phyloP scores from a whole-genome alignment of 768 basidiomycete genomes.

The Boletus reticulatus region DNA sequence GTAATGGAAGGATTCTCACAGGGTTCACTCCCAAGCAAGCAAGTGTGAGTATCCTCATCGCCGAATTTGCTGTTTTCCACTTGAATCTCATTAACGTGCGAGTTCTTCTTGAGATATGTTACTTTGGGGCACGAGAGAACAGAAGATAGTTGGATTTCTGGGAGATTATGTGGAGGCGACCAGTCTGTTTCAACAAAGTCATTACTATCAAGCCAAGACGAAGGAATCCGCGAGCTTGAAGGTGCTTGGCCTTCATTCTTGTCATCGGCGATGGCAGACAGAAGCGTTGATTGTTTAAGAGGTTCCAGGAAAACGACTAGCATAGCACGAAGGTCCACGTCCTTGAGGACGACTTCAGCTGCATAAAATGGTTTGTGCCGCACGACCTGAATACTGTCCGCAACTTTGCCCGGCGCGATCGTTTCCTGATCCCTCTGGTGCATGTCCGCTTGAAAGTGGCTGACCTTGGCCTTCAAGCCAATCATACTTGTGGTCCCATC shows the following conservation, averaged over 20 bases:
- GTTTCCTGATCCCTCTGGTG: slow-evolving; percentile 90
- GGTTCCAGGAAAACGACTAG: slow-evolving; percentile 77
- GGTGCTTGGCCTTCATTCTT: slow-evolving; percentile 38
- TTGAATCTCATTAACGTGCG: slow-evolving; percentile 39
- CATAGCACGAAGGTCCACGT: slow-evolving; percentile 73
- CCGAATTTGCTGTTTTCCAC: slow-evolving; percentile 76
- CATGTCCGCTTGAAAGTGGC: slow-evolving; percentile 82
- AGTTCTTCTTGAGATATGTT: slow-evolving; percentile 71
- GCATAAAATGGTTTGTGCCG: slow-evolving; percentile 86
- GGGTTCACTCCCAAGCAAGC: slow-evolving; percentile 69
- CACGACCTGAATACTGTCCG: slow-evolving; percentile 56
- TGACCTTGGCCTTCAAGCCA: slow-evolving; percentile 82
- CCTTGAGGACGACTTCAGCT: slow-evolving; percentile 78
- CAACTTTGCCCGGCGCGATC: slow-evolving; percentile 51
- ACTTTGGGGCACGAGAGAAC: slow-evolving; percentile 79
- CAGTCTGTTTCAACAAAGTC: slow-evolving; percentile 85
- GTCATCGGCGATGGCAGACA: slow-evolving; percentile 43
- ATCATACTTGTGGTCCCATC: slow-evolving; percentile 77
- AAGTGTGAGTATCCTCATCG: slow-evolving; percentile 76
- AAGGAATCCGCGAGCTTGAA: slow-evolving; percentile 34
- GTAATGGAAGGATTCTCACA: slow-evolving; percentile 43
- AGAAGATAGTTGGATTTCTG: slow-evolving; percentile 67
- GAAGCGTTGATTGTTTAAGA: slow-evolving; percentile 55
- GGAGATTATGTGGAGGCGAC: slow-evolving; percentile 45
- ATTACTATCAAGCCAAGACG: slow-evolving; percentile 71